Evolutionary conservation across 2,329 filamentous ascomycete species (phyloP), one percentile per base, ranked within the genome.

Genomic region (Fusarium coicis): DNA sequence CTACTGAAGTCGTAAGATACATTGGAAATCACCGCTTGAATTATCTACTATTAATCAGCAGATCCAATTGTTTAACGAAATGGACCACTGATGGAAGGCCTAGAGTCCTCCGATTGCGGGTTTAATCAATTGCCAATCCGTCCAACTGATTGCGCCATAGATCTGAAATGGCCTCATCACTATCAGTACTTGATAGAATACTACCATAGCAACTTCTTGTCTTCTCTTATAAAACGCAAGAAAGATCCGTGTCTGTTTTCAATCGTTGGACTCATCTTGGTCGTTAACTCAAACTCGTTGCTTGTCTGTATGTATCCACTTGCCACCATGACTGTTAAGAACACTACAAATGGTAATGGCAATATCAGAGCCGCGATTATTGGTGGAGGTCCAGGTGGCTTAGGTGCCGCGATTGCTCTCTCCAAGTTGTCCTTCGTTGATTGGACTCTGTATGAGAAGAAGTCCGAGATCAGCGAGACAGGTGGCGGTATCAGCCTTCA

Each of bases 401-500:
- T 80, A 11, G 78, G 75, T 11, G 77, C 79, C n/a, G 80, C 80
- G 1, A 82, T 82, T 49, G 79, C 79, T 19, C 74, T 82, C 16
- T 70, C 70, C 15, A 76, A 74, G 40, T 61, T 78, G 2, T 66
- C 77, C 5, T 75, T 79, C 16, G 75, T 82, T n/a, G 77, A 80
- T 21, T 81, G 79, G 74, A 75, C 73, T 7, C 55, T 82, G 8
- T 82, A 82, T 60, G 80, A 82, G 62, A 82, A 82, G 73, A 81
- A 81, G 52, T 57, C 76, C 10, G 72, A 79, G 32, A 79, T 83
- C 60, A 82, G 81, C 26, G 81, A 83, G 58, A 81, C 79, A 1
- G 81, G 81, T 11, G 80, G 79, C 9, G 81, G 81, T n/a, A 82
- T 83, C 54, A 81, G 78, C 34, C 61, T 83, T 10, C 80, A 82